These are phyloP conservation scores for Saccharomyces hybrid DNA, from an alignment of 1,139 yeast species.

Conservation along the genomic window DNA sequence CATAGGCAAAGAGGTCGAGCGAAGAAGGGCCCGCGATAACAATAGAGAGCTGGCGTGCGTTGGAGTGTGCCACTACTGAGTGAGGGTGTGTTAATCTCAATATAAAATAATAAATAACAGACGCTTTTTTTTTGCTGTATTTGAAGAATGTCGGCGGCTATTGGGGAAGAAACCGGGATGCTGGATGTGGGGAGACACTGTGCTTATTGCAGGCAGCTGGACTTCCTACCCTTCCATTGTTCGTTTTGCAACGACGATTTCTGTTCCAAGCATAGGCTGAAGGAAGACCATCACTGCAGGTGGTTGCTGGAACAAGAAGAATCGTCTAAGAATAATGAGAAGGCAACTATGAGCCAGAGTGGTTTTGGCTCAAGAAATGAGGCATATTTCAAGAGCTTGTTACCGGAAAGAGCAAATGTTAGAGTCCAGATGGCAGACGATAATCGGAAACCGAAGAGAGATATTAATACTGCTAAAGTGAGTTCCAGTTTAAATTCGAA, in stretches of 20 bases:
- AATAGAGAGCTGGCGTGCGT: background rate
- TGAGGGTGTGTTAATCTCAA: background rate
- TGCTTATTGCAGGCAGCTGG: constrained; percentile 51
- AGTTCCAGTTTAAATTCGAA: constrained; percentile 26
- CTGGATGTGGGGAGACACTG: constrained; percentile 69
- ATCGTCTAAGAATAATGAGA: constrained; percentile 6
- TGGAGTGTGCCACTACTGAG: background rate
- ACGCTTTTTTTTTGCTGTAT: background rate
- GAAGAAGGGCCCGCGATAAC: background rate
- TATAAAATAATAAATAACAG: background rate
- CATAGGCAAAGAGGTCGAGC: background rate
- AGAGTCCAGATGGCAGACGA: constrained; percentile 31
- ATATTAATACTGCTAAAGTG: constrained; percentile 2
- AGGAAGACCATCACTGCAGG: constrained; percentile 42
- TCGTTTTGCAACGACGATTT: constrained; percentile 46
- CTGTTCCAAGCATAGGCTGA: constrained; percentile 51
- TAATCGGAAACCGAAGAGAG: constrained; percentile 4
- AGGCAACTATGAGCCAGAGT: constrained; percentile 10
- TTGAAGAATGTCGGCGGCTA: background rate
- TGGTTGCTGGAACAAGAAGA: constrained; percentile 9
- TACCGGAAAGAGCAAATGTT: constrained; percentile 50
- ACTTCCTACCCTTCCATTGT: constrained; percentile 64
- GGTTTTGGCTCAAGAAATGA: constrained; percentile 16
- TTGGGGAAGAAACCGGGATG: constrained; percentile 35
- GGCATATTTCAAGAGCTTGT: constrained; percentile 33